Evolutionary conservation across 257 asterid genomes (phyloP).

Genomic region (Solanum stenotomum): DNA sequence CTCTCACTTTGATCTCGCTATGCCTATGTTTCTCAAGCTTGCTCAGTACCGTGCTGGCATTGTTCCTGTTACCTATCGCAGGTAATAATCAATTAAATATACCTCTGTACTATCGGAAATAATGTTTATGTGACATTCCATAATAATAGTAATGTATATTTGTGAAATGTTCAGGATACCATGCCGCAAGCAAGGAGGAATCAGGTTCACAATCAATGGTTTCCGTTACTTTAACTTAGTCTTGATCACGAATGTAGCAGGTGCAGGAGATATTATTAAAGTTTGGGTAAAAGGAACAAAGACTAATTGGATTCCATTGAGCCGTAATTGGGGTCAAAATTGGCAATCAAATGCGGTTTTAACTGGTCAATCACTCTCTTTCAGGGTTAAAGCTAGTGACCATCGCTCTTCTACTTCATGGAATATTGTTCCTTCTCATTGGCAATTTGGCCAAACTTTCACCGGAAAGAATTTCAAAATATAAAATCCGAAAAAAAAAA

Average conservation of each 20-base stretch:
- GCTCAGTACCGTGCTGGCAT: constrained; percentile 68
- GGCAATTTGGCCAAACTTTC: constrained; percentile 32
- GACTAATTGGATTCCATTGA: constrained; percentile 18
- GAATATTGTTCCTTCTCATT: constrained; percentile 18
- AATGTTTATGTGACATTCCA: no score
- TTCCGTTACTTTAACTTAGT: constrained; percentile 23
- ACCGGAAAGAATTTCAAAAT: constrained; percentile 16
- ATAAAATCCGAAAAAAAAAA: background rate
- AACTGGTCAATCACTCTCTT: constrained; percentile 19
- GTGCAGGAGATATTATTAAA: constrained; percentile 16
- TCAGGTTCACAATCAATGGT: constrained; percentile 22
- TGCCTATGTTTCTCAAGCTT: constrained; percentile 71
- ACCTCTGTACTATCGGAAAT: no score
- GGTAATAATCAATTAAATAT: constrained; percentile 9
- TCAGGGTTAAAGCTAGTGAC: constrained; percentile 20
- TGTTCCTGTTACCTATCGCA: constrained; percentile 59
- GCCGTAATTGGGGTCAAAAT: constrained; percentile 27
- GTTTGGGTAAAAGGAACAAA: constrained; percentile 22
- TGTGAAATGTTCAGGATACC: constrained; percentile 6
- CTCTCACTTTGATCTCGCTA: constrained; percentile 63
- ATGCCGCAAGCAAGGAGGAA: constrained; percentile 21
- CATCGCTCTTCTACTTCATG: constrained; percentile 23
- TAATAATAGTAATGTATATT: background rate
- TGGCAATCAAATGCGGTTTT: constrained; percentile 15
- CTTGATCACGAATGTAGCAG: constrained; percentile 18